Evolutionary conservation across 2,329 filamentous ascomycete species (phyloP), one percentile per base, ranked within the genome.

Genomic region (Emmonsia crescens): DNA sequence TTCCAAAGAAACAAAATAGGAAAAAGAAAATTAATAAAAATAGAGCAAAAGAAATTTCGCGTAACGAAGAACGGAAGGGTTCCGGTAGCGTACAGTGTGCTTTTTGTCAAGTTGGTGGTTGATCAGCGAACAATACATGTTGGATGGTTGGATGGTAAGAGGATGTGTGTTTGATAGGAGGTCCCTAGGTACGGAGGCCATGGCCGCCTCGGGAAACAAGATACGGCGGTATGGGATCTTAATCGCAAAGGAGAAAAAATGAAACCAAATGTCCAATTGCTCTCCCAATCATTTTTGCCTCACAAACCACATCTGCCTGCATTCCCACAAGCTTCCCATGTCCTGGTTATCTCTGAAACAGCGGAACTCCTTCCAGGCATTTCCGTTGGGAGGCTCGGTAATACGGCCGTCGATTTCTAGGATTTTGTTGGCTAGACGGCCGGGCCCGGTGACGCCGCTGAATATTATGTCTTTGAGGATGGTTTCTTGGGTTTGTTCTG

Each of bases 331-430:
- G 60, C 70, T 76, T 3, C 77, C 77, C 67, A 79, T 77, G 51
- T 79, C 77, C 66, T 79, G 77, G 46, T 79, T 77, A 42, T 77
- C 70, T 54, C 77, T 70, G 52, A 72, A 74, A 59, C 74, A 76
- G 9, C 77, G 76, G 27, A 78, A 68, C 42, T 74, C 70, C 61
- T 77, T 78, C 77, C 77, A 79, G 9, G 76, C 68, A 68, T 78
- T 78, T 1, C 70, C 68, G 48, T 69, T 69, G 5, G 71, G 70
- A 4, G 68, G 64, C 4, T 71, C 63, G 5, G 60, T 67, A 24
- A 72, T 65, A 31, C 76, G 75, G 19, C 76, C 76, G 62, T 79
- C 76, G 14, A 75, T 67, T 63, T 74, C 68, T 21, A 77, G 57
- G 10, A 79, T 77, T 40, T 71, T 73, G 1, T 60, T 61, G 8